Conservation (phyloP, 495 filamentous ascomycete genomes). For the Aspergillus nidulans region DNA sequence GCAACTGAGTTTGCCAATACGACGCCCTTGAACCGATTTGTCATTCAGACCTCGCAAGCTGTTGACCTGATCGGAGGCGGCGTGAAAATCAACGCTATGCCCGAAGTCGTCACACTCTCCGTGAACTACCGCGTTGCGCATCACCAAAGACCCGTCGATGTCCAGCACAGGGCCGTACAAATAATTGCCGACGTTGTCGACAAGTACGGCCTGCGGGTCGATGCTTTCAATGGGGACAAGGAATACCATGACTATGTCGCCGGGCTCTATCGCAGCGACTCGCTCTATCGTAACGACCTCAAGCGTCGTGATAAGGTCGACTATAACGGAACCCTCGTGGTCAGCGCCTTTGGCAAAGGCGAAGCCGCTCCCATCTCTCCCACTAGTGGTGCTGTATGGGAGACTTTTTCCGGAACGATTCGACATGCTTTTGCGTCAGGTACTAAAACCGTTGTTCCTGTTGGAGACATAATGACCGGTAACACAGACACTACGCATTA, state of each 20-base stretch:
- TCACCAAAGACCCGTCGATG: neutral
- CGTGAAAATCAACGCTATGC: constrained; percentile 1
- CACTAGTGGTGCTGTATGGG: neutral
- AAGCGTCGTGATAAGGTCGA: neutral
- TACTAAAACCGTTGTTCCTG: neutral
- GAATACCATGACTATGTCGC: neutral
- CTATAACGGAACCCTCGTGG: neutral
- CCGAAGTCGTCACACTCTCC: neutral
- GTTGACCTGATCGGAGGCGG: neutral
- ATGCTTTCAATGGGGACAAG: neutral
- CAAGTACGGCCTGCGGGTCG: neutral
- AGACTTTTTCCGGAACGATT: neutral
- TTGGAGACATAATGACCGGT: neutral
- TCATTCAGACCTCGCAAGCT: neutral
- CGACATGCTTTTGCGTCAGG: neutral
- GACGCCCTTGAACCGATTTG: neutral
- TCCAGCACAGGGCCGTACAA: neutral
- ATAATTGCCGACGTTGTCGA: neutral
- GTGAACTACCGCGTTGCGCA: neutral
- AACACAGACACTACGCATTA: neutral
- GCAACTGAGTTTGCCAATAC: neutral
- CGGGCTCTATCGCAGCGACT: neutral
- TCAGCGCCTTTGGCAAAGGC: neutral
- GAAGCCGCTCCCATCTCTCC: neutral
- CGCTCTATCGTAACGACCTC: neutral